Conservation (phyloP, 768 basidiomycete genomes). For the Mycena vulgaris region DNA sequence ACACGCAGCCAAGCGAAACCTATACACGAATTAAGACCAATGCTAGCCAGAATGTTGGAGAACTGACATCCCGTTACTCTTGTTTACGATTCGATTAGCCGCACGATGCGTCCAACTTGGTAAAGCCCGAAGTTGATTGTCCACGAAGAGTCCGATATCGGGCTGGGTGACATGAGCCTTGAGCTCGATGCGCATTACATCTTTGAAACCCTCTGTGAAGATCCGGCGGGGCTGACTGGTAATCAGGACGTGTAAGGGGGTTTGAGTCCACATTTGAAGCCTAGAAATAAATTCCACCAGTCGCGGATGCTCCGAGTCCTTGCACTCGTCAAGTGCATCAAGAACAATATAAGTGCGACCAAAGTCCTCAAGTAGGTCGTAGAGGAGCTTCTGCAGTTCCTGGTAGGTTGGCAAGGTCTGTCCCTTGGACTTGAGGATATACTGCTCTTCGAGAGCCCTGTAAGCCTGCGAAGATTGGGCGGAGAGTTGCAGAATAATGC, state of each 20-base stretch:
- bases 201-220: not conserved
- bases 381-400: slow-evolving; percentile 6
- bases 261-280: not conserved
- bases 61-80: slow-evolving; percentile 23
- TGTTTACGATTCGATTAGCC: not conserved
- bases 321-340: slow-evolving; percentile 28
- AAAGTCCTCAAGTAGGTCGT: not conserved
- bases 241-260: slow-evolving; percentile 14
- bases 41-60: not conserved
- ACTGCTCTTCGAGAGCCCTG: not conserved
- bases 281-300: slow-evolving; percentile 1
- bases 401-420: slow-evolving; percentile 10
- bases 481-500: slow-evolving; percentile 19
- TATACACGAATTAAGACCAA: not conserved
- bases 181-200: not conserved
- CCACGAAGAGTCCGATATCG: slow-evolving; percentile 7
- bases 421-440: not conserved
- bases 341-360: slow-evolving; percentile 17
- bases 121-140: not conserved
- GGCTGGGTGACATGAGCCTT: not conserved
- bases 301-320: not conserved
- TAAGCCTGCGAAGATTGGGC: slow-evolving; percentile 8
- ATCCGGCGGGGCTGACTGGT: slow-evolving; percentile 10
- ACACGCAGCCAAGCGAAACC: slow-evolving; percentile 13
- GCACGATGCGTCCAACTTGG: slow-evolving; percentile 7